These are phyloP conservation scores for Margaritispora aquatica DNA, from an alignment of 495 filamentous ascomycete genomes.

Conservation along the genomic window DNA sequence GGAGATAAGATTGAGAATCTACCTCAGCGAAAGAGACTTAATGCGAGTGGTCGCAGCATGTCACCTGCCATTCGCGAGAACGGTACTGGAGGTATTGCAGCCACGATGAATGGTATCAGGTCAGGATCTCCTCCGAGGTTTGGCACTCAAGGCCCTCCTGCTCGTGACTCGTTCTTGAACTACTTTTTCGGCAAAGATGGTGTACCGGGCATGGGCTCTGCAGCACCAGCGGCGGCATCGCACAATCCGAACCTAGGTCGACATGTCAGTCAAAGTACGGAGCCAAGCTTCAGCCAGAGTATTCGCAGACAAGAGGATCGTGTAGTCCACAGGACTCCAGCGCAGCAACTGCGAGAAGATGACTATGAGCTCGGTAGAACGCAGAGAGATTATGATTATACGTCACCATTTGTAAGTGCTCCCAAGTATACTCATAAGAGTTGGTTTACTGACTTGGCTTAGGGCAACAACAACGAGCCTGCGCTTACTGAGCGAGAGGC, in stretches of 20 bases:
- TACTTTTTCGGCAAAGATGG: slow-evolving; percentile 99
- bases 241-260: slow-evolving; percentile 38
- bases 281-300: slow-evolving; percentile 78
- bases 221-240: slow-evolving; percentile 26
- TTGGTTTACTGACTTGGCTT: slow-evolving; percentile 25
- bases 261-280: slow-evolving; percentile 65
- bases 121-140: slow-evolving; percentile 58
- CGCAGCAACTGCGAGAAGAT: slow-evolving; percentile 28
- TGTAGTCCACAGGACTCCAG: slow-evolving; percentile 34
- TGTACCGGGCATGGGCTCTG: slow-evolving; percentile 27
- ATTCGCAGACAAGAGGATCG: slow-evolving; percentile 70
- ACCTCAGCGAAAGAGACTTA: slow-evolving; percentile 51
- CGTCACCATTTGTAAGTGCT: slow-evolving; percentile 52
- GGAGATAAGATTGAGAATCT: slow-evolving; percentile 41
- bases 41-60: slow-evolving; percentile 65
- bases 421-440: neutral
- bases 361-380: slow-evolving; percentile 23
- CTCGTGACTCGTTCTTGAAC: slow-evolving; percentile 87
- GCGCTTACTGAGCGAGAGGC: slow-evolving; percentile 91
- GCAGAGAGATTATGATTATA: slow-evolving; percentile 41
- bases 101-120: slow-evolving; percentile 61
- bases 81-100: slow-evolving; percentile 40
- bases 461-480: slow-evolving; percentile 56
- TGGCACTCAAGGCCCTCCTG: slow-evolving; percentile 40
- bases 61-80: slow-evolving; percentile 70